Percentiles rank a stretch among this genome's conserved stretches.
Evolutionary conservation across 108 stramenopile species (phyloP).

Genomic region (Conticribra weissflogii): DNA sequence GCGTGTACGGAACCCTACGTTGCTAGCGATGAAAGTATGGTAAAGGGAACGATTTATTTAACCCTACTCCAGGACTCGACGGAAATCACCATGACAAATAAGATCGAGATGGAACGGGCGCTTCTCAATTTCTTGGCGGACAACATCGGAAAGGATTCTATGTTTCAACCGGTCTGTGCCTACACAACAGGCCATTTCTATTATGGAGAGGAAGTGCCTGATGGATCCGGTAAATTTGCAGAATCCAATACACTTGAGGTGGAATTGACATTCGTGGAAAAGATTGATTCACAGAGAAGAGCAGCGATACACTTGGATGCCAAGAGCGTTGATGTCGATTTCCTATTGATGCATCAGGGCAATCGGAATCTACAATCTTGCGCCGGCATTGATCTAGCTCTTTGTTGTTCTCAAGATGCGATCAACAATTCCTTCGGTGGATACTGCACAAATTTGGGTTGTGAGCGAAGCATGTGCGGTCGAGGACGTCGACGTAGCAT

Average conservation of each 20-base stretch:
- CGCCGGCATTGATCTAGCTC: neutral
- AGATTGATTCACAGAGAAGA: neutral
- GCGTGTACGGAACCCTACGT: neutral
- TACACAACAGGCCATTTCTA: neutral
- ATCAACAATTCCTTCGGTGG: slow-evolving; percentile 4
- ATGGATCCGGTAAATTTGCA: neutral
- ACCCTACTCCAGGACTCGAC: slow-evolving; percentile 10
- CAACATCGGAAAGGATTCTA: slow-evolving; percentile 12
- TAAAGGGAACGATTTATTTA: slow-evolving; percentile 1
- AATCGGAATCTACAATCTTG: neutral
- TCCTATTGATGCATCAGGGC: neutral
- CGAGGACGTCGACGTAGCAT: neutral
- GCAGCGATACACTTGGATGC: neutral
- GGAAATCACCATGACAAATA: neutral
- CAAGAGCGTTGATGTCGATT: neutral
- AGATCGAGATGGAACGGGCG: slow-evolving; percentile 9
- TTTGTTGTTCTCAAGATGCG: slow-evolving; percentile 17
- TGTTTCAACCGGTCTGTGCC: slow-evolving; percentile 13
- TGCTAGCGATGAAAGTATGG: neutral
- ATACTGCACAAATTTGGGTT: slow-evolving; percentile 11
- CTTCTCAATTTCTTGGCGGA: slow-evolving; percentile 8
- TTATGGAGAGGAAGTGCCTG: neutral
- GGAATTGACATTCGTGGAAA: slow-evolving; percentile 2
- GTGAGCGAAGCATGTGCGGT: slow-evolving; percentile 5
- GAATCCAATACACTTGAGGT: slow-evolving; percentile 6